These are phyloP conservation scores for Talaromyces thailandensis DNA, from an alignment of 495 filamentous ascomycete species.

Conservation along the genomic window DNA sequence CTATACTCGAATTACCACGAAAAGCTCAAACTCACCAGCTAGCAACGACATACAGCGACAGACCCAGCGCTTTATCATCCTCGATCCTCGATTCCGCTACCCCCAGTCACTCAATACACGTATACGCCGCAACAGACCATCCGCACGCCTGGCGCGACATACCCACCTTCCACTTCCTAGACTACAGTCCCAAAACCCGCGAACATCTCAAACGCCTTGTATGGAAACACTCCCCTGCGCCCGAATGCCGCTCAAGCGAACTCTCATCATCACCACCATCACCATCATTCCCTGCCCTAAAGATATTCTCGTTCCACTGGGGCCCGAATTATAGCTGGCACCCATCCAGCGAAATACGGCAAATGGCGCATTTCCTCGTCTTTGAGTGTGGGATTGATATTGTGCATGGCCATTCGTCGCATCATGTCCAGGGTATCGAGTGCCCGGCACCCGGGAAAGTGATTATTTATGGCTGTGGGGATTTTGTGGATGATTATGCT, in stretches of 20 bases:
- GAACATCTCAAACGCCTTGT: slow-evolving; percentile 10
- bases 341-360: slow-evolving; percentile 16
- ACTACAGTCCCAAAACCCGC: slow-evolving; percentile 19
- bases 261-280: too few species aligned
- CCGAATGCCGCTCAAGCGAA: not conserved
- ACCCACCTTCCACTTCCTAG: slow-evolving; percentile 22
- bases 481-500: slow-evolving; percentile 38
- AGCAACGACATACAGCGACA: not conserved
- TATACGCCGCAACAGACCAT: slow-evolving; percentile 23
- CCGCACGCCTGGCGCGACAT: slow-evolving; percentile 14
- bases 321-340: slow-evolving; percentile 33
- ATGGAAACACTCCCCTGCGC: not conserved
- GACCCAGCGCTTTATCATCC: not conserved
- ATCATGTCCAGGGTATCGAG: slow-evolving; percentile 37
- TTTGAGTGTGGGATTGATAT: slow-evolving; percentile 37
- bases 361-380: slow-evolving; percentile 30
- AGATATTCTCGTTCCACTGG: slow-evolving; percentile 35
- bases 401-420: slow-evolving; percentile 34
- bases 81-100: not conserved
- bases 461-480: slow-evolving; percentile 35
- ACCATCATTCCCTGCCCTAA: slow-evolving; percentile 17
- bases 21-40: not conserved
- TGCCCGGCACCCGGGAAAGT: slow-evolving; percentile 21
- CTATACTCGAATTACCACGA: slow-evolving; percentile 15
- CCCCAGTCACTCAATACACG: slow-evolving; percentile 9